phyloP scores from a whole-genome alignment of 305 asterid genomes.

The Ajuga reptans region DNA sequence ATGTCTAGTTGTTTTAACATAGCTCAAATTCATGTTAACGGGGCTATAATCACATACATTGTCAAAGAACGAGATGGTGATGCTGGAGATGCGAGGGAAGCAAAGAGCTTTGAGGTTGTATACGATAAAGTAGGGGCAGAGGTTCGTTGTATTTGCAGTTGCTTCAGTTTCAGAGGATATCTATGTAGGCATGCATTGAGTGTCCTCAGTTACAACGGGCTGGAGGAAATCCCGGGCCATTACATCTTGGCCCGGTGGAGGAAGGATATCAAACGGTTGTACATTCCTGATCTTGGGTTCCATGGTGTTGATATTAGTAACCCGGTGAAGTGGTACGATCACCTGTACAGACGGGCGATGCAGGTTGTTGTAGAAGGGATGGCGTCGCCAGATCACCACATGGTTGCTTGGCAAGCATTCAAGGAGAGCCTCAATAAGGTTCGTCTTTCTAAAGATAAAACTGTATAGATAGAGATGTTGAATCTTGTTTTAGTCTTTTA shows the following conservation, averaged over 20 bases:
- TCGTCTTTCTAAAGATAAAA: constrained; percentile 48
- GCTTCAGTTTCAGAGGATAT: constrained; percentile 65
- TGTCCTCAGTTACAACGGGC: constrained; percentile 43
- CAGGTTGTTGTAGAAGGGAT: constrained; percentile 70
- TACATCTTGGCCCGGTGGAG: constrained; percentile 70
- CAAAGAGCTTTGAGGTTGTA: constrained; percentile 50
- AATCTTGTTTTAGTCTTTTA: background rate
- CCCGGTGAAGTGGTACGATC: constrained; percentile 63
- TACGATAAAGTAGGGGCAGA: constrained; percentile 57
- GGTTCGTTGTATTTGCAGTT: constrained; percentile 63
- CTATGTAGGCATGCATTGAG: constrained; percentile 64
- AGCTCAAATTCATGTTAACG: constrained; percentile 55
- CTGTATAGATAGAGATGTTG: constrained; percentile 2
- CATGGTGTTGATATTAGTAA: constrained; percentile 45
- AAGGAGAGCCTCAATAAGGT: constrained; percentile 64
- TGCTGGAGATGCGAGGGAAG: constrained; percentile 30
- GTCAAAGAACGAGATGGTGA: constrained; percentile 44
- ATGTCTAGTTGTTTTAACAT: constrained; percentile 48
- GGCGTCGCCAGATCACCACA: constrained; percentile 51
- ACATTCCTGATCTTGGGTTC: constrained; percentile 45
- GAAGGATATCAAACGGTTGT: constrained; percentile 59
- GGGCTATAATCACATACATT: constrained; percentile 44
- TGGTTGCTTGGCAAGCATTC: constrained; percentile 70
- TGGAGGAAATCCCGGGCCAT: constrained; percentile 56
- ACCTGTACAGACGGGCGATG: constrained; percentile 63